Conservation (phyloP, 176 grass and related monocot genomes). For the Olyra latifolia region DNA sequence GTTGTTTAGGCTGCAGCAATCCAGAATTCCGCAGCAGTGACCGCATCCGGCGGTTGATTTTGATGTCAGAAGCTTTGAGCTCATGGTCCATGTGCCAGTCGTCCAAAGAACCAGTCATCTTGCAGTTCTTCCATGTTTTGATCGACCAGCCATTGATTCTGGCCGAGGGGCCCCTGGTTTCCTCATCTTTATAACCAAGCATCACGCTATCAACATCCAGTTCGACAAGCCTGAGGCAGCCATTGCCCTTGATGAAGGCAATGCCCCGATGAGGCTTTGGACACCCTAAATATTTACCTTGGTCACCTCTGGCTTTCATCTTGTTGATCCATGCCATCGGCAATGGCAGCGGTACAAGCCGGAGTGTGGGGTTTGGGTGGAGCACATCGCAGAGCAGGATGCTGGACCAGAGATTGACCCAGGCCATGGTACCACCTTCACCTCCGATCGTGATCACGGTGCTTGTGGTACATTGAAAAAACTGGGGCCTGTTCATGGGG, state of each 20-base stretch:
- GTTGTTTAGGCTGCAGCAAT: too few relatives aligned
- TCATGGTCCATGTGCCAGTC: too few relatives aligned
- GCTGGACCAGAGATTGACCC: background rate
- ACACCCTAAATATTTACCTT: too few relatives aligned
- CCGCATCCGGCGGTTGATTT: too few relatives aligned
- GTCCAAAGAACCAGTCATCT: background rate
- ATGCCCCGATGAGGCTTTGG: background rate
- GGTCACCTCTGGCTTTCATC: too few relatives aligned
- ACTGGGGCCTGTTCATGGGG: background rate
- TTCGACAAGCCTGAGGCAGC: background rate
- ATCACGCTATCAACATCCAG: background rate
- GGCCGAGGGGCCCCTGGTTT: background rate
- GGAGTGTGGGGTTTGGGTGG: background rate
- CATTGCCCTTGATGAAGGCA: background rate
- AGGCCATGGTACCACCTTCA: background rate
- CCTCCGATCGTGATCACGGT: background rate
- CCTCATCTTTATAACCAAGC: background rate
- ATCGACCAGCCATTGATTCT: background rate
- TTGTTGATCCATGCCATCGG: background rate
- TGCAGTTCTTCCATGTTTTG: background rate
- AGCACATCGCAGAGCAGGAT: background rate
- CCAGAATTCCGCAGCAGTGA: too few relatives aligned
- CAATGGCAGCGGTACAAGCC: background rate
- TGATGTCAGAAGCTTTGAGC: too few relatives aligned
- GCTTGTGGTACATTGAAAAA: background rate